Evolutionary conservation across 78 protist genomes (phyloP), one percentile per base, ranked within the genome.

Genomic region (Cavenderia fasciculata): DNA sequence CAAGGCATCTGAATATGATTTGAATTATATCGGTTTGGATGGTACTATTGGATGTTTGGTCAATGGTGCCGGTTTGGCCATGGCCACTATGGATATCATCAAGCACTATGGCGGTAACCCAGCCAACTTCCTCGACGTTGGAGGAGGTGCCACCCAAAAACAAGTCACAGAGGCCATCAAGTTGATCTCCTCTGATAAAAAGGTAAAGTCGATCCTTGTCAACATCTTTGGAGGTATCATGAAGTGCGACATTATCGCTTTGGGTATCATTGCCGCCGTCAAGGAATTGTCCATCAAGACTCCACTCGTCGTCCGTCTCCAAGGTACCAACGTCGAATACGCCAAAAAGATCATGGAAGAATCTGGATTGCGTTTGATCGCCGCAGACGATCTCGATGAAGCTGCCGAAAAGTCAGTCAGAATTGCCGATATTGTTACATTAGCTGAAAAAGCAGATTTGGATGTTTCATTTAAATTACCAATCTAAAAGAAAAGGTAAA

Each of bases 21-120:
- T 98, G 65, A 98, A 98, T 96, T 98, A 94, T 88, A 92, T 98
- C 79, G 99, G 97, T 29, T 69, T 98, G 43, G 99, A 97, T 78
- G 99, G 99, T 49, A 94, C 86, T 94, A 97, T 98, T 74, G 99
- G 99, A 14, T 98, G 99, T 95, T 72, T 98, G 43, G 99, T 97
- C 59, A 98, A 98, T 94, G 99, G 99, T 36, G 99, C 99, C 14
- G 99, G 99, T 19, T 96, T 98, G 34, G 99, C 99, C 33, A 98
- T 98, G 99, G 99, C 99, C 46, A 97, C 99, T 51, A 97, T 98
- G 99, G 99, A 98, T 95, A 94, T 96, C 92, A 96, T 97, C 77
- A 77, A 87, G 71, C 89, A 87, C 19, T 57, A 74, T 76, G 99
- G 99, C 25, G 99, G 99, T 43, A 5, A 12, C 40, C 99, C 99